Conservation (phyloP, 2,329 filamentous ascomycete species). For the Beauveria asiatica region DNA sequence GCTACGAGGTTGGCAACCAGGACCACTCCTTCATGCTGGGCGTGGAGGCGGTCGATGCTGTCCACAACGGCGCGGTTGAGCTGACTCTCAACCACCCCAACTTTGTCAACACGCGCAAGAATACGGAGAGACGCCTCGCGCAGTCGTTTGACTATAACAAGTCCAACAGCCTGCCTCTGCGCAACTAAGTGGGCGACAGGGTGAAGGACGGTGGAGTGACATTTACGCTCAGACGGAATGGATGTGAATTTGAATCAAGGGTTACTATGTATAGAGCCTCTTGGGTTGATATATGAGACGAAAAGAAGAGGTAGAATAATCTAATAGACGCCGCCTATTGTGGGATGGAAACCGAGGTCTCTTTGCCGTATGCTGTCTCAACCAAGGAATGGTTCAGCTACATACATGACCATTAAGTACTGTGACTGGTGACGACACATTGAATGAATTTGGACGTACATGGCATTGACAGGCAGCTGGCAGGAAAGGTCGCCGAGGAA, state of each 20-base stretch:
- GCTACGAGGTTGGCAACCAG: conserved; percentile 95
- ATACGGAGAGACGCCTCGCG: conserved; percentile 39
- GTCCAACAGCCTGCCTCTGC: conserved; percentile 32
- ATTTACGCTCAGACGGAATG: conserved; percentile 16
- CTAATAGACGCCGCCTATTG: neutral
- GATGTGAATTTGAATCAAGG: neutral
- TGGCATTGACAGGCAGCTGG: neutral
- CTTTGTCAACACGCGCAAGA: conserved; percentile 76
- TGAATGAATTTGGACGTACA: too few species aligned
- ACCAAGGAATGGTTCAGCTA: neutral
- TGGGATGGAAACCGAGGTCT: neutral
- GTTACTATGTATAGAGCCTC: neutral
- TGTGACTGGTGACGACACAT: neutral
- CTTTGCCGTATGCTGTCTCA: neutral
- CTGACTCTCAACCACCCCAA: conserved; percentile 94
- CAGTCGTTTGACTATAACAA: conserved; percentile 34
- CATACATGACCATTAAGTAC: neutral
- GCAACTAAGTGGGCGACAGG: conserved; percentile 15
- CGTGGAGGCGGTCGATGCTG: conserved; percentile 85
- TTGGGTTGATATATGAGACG: neutral
- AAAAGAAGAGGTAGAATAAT: neutral
- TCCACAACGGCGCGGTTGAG: conserved; percentile 82
- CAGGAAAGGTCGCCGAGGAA: too few species aligned
- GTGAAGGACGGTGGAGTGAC: neutral
- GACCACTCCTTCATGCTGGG: conserved; percentile 97